Evolutionary conservation across 2,329 filamentous ascomycete genomes (phyloP).

Genomic region (Colletotrichum sublineola): DNA sequence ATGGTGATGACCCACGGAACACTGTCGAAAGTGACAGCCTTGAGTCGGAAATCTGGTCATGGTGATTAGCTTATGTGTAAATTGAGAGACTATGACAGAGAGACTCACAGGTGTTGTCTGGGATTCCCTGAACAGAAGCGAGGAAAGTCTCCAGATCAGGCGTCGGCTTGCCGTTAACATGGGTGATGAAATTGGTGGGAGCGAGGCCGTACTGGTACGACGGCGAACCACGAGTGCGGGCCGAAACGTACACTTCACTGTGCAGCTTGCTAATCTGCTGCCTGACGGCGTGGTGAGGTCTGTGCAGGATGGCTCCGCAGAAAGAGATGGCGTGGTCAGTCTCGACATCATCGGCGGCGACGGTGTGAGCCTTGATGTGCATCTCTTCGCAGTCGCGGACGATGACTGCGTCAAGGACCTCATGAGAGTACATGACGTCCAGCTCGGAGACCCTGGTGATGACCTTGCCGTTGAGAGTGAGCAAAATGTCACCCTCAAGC

Average conservation of each 20-base stretch:
- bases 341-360: constrained; percentile 90
- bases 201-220: constrained; percentile 92
- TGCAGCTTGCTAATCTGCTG: constrained; percentile 98
- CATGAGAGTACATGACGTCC: constrained; percentile 95
- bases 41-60: constrained; percentile 84
- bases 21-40: constrained; percentile 98
- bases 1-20: constrained; percentile 99
- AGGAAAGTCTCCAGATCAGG: constrained; percentile 87
- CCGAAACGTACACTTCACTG: constrained; percentile 95
- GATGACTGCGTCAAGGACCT: constrained; percentile 85
- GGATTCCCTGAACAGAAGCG: constrained; percentile 84
- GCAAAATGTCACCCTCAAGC: constrained; percentile 90
- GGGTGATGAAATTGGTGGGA: constrained; percentile 97
- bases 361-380: constrained; percentile 82
- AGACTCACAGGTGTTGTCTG: constrained; percentile 87
- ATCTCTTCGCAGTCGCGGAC: constrained; percentile 88
- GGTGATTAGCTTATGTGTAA: constrained; percentile 39
- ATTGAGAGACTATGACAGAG: neutral
- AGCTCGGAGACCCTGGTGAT: constrained; percentile 94
- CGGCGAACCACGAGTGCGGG: constrained; percentile 84
- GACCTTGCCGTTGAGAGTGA: constrained; percentile 90
- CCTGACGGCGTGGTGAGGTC: constrained; percentile 93
- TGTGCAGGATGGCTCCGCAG: constrained; percentile 93
- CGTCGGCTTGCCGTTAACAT: constrained; percentile 90
- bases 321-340: constrained; percentile 93